Evolutionary conservation across 1,284 basidiomycete genomes (phyloP), one percentile per base, ranked within the genome.

Genomic region (Trichosporon asahii): DNA sequence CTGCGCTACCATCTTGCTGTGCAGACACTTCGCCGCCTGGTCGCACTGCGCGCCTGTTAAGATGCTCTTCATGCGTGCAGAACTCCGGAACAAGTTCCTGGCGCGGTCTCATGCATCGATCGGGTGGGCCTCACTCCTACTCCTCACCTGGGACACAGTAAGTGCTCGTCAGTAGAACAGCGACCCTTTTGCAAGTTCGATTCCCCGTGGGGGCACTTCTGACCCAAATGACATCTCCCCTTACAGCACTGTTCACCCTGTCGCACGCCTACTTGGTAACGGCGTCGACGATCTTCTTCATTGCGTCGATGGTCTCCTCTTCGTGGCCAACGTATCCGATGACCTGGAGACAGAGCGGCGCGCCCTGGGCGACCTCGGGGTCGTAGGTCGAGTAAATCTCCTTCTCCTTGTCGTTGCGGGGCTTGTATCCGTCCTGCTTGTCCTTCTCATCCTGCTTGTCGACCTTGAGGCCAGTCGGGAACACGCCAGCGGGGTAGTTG

Each of bases 401-500:
- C 63, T 72, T 60, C 64, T 82, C 81, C 5, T 73, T 70, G 2
- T 90, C 89, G 3, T 77, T 68, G 1, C 82, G 76, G 25, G 82
- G 83, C 37, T 86, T 79, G 78, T 90, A 90, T 18, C n/a, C n/a
- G 14, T 21, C 63, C 69, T 18, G 57, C 33, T 72, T 68, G 15
- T 46, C 53, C 33, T 72, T 68, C 11, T 46, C 60, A 49, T 76
- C 83, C 72, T 85, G 85, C 14, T 76, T 74, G 70, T 90, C 89
- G n/a, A 89, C 88, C 60, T 78, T 85, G 69, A 76, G 73, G 0
- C 88, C 87, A 0, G 89, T 89, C 0, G 92, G 92, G 71, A 94
- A 86, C 5, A 88, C 83, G n/a, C 88, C 84, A 1, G 87, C 85
- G 0, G 90, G 86, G 75, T 89, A 91, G 77, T 93, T 91, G 31